Conservation (phyloP, 306 rosid species). For the Phaseolus lunatus region DNA sequence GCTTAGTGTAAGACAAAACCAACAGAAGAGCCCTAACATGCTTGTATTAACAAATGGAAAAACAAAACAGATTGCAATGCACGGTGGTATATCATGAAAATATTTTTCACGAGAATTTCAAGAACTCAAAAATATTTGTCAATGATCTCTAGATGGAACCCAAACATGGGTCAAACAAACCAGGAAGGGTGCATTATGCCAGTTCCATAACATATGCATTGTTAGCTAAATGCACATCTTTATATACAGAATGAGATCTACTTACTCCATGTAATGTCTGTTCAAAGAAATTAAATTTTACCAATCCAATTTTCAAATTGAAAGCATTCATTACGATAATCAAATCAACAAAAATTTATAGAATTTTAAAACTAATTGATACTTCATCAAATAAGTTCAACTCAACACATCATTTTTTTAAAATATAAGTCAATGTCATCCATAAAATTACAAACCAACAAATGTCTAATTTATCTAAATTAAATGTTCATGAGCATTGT, state of each 20-base stretch:
- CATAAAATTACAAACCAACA: background rate
- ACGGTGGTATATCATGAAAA: conserved; percentile 22
- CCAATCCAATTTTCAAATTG: background rate
- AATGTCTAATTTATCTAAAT: background rate
- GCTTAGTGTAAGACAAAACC: conserved; percentile 24
- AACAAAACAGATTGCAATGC: conserved; percentile 21
- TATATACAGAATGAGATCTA: background rate
- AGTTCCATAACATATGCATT: conserved; percentile 7
- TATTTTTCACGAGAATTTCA: conserved; percentile 18
- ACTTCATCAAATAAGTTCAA: background rate
- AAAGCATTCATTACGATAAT: background rate
- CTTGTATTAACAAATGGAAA: conserved; percentile 24
- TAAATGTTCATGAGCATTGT: background rate
- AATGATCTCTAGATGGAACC: background rate
- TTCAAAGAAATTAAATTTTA: background rate
- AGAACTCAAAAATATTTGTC: conserved; percentile 20
- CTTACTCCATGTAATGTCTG: background rate
- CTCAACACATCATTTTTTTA: background rate
- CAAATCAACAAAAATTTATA: background rate
- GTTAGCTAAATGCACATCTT: conserved; percentile 28
- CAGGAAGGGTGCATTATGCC: conserved; percentile 27
- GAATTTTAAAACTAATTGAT: background rate
- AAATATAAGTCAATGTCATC: background rate
- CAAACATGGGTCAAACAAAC: conserved; percentile 31
- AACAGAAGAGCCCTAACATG: conserved; percentile 25